A percentile compares a stretch with the other conserved stretches of the same genome.
Evolutionary conservation across 352 stramenopile genomes (phyloP).

Genomic region (Elongisporangium anandrum): DNA sequence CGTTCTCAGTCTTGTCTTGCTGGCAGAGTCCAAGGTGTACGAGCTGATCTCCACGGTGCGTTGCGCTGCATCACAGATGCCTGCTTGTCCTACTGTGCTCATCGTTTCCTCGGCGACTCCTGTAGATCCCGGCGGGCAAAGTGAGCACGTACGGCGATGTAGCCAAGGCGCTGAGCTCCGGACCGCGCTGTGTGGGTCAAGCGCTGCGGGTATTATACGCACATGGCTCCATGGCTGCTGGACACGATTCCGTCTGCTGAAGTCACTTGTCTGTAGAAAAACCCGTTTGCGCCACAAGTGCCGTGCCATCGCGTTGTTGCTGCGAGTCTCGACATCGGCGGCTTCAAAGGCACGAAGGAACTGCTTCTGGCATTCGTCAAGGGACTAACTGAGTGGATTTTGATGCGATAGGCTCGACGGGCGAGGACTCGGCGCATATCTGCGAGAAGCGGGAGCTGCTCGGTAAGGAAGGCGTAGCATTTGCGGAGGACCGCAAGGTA

Average conservation of each 20-base stretch:
- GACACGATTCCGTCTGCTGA: not conserved
- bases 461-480: slow-evolving; percentile 55
- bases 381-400: not conserved
- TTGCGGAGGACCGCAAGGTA: slow-evolving; percentile 62
- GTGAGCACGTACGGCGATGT: slow-evolving; percentile 78
- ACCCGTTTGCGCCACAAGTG: slow-evolving; percentile 74
- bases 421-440: slow-evolving; percentile 53
- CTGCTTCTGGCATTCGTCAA: not conserved
- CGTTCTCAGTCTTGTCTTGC: not conserved
- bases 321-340: slow-evolving; percentile 58
- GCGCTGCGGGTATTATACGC: slow-evolving; percentile 64
- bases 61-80: not conserved
- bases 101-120: not conserved
- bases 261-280: slow-evolving; percentile 37
- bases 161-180: slow-evolving; percentile 52
- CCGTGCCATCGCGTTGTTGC: slow-evolving; percentile 78
- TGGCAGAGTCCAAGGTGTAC: slow-evolving; percentile 70
- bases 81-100: not conserved
- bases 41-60: slow-evolving; percentile 71
- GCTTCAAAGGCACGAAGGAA: slow-evolving; percentile 53
- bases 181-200: slow-evolving; percentile 73
- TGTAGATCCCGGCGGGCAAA: slow-evolving; percentile 68
- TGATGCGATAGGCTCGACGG: slow-evolving; percentile 36
- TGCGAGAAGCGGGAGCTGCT: slow-evolving; percentile 67
- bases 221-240: not conserved